Evolutionary conservation across 1,284 basidiomycete species (phyloP).

Genomic region (Veloboletus limbatus): DNA sequence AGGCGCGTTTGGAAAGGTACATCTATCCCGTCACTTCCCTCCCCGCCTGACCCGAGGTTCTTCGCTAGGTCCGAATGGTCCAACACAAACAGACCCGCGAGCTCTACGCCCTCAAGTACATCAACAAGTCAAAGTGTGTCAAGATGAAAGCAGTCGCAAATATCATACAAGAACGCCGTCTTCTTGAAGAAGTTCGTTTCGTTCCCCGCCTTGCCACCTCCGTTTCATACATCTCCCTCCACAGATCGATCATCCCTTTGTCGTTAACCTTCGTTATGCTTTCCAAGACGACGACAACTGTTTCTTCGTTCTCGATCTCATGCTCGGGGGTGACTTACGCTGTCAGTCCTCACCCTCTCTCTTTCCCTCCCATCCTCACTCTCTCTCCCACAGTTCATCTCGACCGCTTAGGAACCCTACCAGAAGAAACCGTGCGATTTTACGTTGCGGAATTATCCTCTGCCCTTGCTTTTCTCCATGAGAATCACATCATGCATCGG

Average conservation of each 20-base stretch:
- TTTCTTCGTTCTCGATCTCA: constrained; percentile 97
- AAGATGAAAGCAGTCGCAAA: constrained; percentile 98
- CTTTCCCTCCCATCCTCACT: constrained; percentile 30
- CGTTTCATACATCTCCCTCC: constrained; percentile 1
- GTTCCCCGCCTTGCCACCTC: neutral
- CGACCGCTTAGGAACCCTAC: constrained; percentile 80
- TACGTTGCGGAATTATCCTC: constrained; percentile 90
- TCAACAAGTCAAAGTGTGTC: constrained; percentile 97
- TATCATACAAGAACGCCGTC: constrained; percentile 90
- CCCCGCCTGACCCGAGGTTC: neutral
- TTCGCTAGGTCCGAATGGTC: constrained; percentile 85
- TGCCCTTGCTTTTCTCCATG: constrained; percentile 89
- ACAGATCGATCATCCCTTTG: constrained; percentile 94
- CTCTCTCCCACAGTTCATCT: constrained; percentile 73
- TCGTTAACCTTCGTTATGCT: constrained; percentile 96
- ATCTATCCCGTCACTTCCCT: constrained; percentile 10
- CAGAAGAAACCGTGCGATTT: constrained; percentile 86
- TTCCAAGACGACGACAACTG: constrained; percentile 99
- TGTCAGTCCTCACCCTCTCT: constrained; percentile 54
- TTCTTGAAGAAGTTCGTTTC: constrained; percentile 80
- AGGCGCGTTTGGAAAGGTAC: constrained; percentile 96
- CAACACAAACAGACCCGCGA: constrained; percentile 97
- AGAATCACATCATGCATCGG: constrained; percentile 94
- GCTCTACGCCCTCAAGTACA: constrained; percentile 97
- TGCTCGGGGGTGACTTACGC: constrained; percentile 95